phyloP scores from a whole-genome alignment of 2,329 filamentous ascomycete genomes.

The Aotearoamyces nothofagi region DNA sequence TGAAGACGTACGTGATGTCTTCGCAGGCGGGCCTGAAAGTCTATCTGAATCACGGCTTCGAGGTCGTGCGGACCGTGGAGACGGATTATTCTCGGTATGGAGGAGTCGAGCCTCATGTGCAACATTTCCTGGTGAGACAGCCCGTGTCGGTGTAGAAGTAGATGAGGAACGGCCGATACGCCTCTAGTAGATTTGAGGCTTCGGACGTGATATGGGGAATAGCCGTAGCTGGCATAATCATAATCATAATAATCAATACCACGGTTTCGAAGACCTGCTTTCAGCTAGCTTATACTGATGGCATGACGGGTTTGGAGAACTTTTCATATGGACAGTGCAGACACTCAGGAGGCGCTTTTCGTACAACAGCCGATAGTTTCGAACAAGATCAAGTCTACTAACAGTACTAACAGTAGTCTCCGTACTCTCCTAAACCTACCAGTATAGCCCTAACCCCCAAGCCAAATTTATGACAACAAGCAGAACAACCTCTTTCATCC shows the following conservation, averaged over 20 bases:
- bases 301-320: constrained; percentile 18
- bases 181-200: not conserved
- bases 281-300: constrained; percentile 43
- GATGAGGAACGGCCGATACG: too few relatives aligned
- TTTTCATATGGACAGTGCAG: constrained; percentile 14
- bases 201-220: constrained; percentile 23
- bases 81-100: not conserved
- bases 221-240: constrained; percentile 34
- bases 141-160: too few relatives aligned
- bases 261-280: constrained; percentile 39
- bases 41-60: not conserved
- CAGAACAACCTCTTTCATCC: too few relatives aligned
- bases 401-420: too few relatives aligned
- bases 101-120: not conserved
- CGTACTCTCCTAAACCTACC: too few relatives aligned
- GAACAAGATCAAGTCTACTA: too few relatives aligned
- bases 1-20: not conserved
- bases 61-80: not conserved
- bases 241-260: constrained; percentile 31
- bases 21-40: not conserved
- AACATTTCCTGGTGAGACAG: not conserved
- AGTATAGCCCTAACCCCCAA: too few relatives aligned
- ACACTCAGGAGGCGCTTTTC: too few relatives aligned
- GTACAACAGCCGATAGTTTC: too few relatives aligned
- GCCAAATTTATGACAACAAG: too few relatives aligned